Evolutionary conservation across 441 rosid species (phyloP), one percentile per base, ranked within the genome.

Genomic region (Viola pubescens): DNA sequence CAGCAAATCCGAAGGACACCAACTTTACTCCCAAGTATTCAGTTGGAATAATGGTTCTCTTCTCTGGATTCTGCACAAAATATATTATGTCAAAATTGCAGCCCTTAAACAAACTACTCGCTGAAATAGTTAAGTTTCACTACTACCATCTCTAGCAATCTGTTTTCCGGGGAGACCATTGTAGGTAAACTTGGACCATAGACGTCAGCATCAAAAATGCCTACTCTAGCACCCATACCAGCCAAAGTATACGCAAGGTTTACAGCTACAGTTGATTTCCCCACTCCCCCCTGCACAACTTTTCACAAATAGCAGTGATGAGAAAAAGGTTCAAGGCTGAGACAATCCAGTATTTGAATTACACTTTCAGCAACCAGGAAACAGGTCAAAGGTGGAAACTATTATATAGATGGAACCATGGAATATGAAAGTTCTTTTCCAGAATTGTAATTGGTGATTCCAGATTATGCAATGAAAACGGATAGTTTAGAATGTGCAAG

Each of bases 101-200:
- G 50, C 39, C 26, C 6, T 61, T 68, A 7, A n/a, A 5, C 9
- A 69, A 34, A 56, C 43, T 38, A 49, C 45, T 63, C 37, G 38
- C 38, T 13, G 14, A 73, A 71, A 51, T 59, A 61, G 54, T 39
- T 10, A 7, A 60, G 65, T 56, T 48, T 48, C 39, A 53, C 70
- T 56, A 54, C 46, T 78, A 92, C 98, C 98, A 87, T 87, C 79
- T 87, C 97, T 11, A 92, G 77, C 62, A 80, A 68, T 61, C 85
- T 80, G 70, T 77, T 87, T 77, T 81, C 95, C 9, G 98, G 98
- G 72, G 91, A 79, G 58, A 92, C 98, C 97, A 92, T 89, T 12
- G 98, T 92, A 54, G 97, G 98, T 63, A 92, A 73, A 79, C 98
- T 92, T 38, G 98, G 98, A 65, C 98, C 98, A 65, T 92, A 89